Conservation (phyloP, 2,329 filamentous ascomycete genomes). For the Neoarthrinium moseri region DNA sequence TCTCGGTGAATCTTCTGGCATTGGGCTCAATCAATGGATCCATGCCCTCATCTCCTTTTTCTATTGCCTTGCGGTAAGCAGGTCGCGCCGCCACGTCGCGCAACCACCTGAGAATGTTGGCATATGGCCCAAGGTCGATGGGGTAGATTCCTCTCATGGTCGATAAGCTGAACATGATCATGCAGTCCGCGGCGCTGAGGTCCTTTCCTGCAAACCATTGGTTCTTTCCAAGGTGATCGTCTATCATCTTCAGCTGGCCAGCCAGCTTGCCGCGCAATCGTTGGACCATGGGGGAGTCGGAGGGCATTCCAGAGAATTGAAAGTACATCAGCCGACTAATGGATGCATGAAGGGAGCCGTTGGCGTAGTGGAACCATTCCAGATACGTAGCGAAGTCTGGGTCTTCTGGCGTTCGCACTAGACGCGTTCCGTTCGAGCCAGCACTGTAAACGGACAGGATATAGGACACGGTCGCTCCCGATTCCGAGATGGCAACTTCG, state of each 20-base stretch:
- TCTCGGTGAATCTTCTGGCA: slow-evolving; percentile 10
- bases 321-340: slow-evolving; percentile 7
- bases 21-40: slow-evolving; percentile 9
- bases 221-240: slow-evolving; percentile 8
- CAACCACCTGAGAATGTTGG: slow-evolving; percentile 10
- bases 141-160: slow-evolving; percentile 7
- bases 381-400: slow-evolving; percentile 8
- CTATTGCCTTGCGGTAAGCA: slow-evolving; percentile 7
- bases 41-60: slow-evolving; percentile 10
- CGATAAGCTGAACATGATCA: slow-evolving; percentile 10
- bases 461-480: slow-evolving; percentile 6
- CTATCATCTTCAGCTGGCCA: slow-evolving; percentile 5
- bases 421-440: neutral
- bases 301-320: neutral
- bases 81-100: slow-evolving; percentile 8
- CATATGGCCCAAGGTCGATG: slow-evolving; percentile 6
- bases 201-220: slow-evolving; percentile 8
- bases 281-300: neutral
- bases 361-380: slow-evolving; percentile 11
- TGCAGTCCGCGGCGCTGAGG: slow-evolving; percentile 9
- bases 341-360: slow-evolving; percentile 9
- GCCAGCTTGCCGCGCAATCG: neutral
- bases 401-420: slow-evolving; percentile 7
- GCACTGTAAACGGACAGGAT: slow-evolving; percentile 5
- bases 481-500: slow-evolving; percentile 6